Conservation (phyloP, 768 basidiomycete genomes). For the Suillus placidus region DNA sequence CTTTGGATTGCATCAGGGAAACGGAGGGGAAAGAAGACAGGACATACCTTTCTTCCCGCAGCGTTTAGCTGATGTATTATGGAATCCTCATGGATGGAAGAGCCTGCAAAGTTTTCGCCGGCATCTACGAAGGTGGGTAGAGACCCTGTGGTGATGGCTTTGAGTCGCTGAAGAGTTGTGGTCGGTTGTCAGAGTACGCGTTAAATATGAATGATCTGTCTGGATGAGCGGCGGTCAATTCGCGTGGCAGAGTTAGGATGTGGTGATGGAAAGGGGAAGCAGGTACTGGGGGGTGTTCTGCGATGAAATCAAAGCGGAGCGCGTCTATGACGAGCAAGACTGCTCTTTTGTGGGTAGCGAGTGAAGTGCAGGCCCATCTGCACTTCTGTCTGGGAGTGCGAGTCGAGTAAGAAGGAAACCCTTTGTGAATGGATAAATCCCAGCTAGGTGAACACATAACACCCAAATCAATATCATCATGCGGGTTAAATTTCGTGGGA, state of each 20-base stretch:
- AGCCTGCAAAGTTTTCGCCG: constrained; percentile 90
- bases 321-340: no score
- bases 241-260: constrained; percentile 75
- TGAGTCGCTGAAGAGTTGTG: constrained; percentile 91
- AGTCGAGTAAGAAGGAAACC: constrained; percentile 88
- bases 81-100: constrained; percentile 87
- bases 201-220: constrained; percentile 84
- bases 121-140: constrained; percentile 94
- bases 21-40: neutral
- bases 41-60: constrained; percentile 61
- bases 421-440: constrained; percentile 86
- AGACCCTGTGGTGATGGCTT: constrained; percentile 93
- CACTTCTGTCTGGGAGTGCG: constrained; percentile 30
- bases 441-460: constrained; percentile 67
- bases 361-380: constrained; percentile 34
- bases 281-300: constrained; percentile 51
- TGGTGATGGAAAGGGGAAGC: constrained; percentile 76
- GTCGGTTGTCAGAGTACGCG: constrained; percentile 92
- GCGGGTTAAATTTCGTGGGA: no score
- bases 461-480: constrained; percentile 53
- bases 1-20: constrained; percentile 23
- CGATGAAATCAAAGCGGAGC: no score
- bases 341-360: no score
- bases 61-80: constrained; percentile 70
- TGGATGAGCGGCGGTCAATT: constrained; percentile 67